Conservation (phyloP, 2,329 filamentous ascomycete species). For the Colletotrichum tanaceti region DNA sequence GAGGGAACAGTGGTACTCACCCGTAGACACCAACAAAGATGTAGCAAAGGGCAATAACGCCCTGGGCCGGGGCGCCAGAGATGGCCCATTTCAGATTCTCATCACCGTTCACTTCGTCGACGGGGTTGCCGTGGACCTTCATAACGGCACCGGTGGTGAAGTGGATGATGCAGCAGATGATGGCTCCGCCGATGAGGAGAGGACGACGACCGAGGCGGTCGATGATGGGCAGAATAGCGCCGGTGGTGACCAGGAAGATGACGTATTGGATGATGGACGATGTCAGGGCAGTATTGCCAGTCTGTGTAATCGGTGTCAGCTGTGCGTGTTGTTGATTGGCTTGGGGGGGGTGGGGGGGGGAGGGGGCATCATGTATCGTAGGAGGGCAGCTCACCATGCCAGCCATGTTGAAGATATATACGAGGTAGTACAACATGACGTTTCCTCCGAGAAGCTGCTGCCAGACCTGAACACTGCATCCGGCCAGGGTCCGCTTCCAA, state of each 20-base stretch:
- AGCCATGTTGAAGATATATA: constrained; percentile 73
- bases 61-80: constrained; percentile 58
- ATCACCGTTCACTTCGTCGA: constrained; percentile 58
- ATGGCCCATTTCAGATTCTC: constrained; percentile 59
- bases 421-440: constrained; percentile 70
- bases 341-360: no score
- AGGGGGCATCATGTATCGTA: no score
- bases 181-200: constrained; percentile 58
- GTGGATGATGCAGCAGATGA: constrained; percentile 59
- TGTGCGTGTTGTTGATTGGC: not conserved
- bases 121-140: constrained; percentile 59
- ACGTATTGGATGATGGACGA: constrained; percentile 67
- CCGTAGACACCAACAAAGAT: constrained; percentile 54
- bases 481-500: constrained; percentile 64
- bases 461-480: constrained; percentile 65
- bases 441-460: constrained; percentile 69
- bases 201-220: constrained; percentile 61
- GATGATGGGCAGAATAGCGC: constrained; percentile 60
- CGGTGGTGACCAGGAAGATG: constrained; percentile 65
- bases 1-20: not conserved
- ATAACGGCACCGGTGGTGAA: constrained; percentile 62
- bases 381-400: constrained; percentile 51
- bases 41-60: constrained; percentile 63
- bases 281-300: constrained; percentile 52
- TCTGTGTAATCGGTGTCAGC: constrained; percentile 33